Percentiles rank a stretch among this genome's conserved stretches.
phyloP scores from a whole-genome alignment of 192 early-diverging fungal genomes.

The Backusella circina region DNA sequence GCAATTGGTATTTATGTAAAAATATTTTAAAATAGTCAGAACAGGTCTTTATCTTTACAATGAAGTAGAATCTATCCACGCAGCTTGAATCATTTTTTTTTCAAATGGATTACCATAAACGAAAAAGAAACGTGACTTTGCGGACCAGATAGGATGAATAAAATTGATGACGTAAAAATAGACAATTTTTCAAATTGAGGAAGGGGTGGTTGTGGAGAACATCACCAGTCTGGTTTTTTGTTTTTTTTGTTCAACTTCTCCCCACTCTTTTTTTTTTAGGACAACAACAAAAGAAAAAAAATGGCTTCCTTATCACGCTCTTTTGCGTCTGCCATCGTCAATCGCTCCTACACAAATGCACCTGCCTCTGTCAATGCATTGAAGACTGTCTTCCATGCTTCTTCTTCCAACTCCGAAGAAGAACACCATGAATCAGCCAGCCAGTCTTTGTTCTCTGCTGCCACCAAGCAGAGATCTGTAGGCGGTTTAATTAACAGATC shows the following conservation, averaged over 20 bases:
- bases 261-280: slow-evolving; percentile 17
- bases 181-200: neutral
- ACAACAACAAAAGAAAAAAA: neutral
- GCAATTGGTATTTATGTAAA: no score
- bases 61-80: no score
- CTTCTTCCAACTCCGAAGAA: slow-evolving; percentile 33
- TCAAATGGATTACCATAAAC: neutral
- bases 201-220: neutral
- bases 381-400: slow-evolving; percentile 39
- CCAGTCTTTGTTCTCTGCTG: slow-evolving; percentile 12
- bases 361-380: slow-evolving; percentile 40
- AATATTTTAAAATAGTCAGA: no score
- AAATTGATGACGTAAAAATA: neutral
- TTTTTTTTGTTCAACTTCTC: slow-evolving; percentile 8
- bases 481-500: slow-evolving; percentile 38
- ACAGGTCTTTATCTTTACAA: no score
- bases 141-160: neutral
- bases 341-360: slow-evolving; percentile 48
- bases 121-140: neutral
- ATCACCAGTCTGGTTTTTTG: neutral
- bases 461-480: slow-evolving; percentile 31
- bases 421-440: slow-evolving; percentile 30
- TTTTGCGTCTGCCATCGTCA: slow-evolving; percentile 47
- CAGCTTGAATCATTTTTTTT: no score
- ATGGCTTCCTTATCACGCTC: slow-evolving; percentile 49